Conservation (phyloP, 1,284 basidiomycete species). For the Afroboletus lepidellus region DNA sequence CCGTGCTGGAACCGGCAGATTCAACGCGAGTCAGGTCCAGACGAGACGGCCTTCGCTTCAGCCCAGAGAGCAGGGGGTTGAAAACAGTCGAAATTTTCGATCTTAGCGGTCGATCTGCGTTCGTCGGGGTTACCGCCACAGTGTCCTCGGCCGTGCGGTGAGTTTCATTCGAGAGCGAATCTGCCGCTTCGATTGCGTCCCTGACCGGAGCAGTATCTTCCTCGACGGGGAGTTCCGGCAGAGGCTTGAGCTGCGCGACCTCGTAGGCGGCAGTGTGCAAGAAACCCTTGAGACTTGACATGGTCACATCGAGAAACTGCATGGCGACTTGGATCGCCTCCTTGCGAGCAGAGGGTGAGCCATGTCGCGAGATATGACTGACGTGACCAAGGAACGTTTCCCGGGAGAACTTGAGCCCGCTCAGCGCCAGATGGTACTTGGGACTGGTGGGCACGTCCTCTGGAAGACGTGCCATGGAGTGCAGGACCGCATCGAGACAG, state of each 20-base stretch:
- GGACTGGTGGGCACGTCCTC: constrained; percentile 17
- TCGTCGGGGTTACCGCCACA: neutral
- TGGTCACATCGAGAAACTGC: constrained; percentile 25
- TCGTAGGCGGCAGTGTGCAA: constrained; percentile 28
- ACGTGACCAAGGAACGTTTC: constrained; percentile 28
- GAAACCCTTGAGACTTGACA: constrained; percentile 29
- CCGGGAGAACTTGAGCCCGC: constrained; percentile 24
- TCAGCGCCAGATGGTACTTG: constrained; percentile 26
- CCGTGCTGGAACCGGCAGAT: constrained; percentile 23
- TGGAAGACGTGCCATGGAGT: constrained; percentile 28
- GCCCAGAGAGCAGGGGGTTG: constrained; percentile 14
- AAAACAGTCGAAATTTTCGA: constrained; percentile 18
- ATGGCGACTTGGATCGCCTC: constrained; percentile 22
- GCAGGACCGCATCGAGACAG: constrained; percentile 29
- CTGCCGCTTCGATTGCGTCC: constrained; percentile 3
- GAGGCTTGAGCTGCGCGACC: constrained; percentile 29
- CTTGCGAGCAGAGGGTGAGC: constrained; percentile 3
- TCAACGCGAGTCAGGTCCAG: constrained; percentile 2
- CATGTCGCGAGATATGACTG: constrained; percentile 9
- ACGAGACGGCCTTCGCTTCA: constrained; percentile 11
- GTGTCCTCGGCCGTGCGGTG: neutral
- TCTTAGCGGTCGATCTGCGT: constrained; percentile 4
- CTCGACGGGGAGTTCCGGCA: constrained; percentile 23
- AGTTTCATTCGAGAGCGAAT: constrained; percentile 5
- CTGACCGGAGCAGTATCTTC: neutral